Percentiles rank a stretch among this genome's conserved stretches.
Evolutionary conservation across 192 early-diverging fungal species (phyloP).

Genomic region (Gamsiella multidivaricata): DNA sequence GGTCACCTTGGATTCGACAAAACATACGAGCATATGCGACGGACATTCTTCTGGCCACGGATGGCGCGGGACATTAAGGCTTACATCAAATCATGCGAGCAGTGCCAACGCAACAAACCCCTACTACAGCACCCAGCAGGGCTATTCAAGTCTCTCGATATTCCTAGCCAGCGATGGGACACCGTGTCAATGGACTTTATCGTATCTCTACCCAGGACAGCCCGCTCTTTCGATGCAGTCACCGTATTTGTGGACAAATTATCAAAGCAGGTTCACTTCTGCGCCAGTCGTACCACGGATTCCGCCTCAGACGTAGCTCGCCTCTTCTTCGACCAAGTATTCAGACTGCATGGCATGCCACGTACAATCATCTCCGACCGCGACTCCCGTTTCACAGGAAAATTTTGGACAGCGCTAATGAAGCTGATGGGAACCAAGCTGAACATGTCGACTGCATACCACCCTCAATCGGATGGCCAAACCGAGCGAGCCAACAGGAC

Average conservation of each 20-base stretch:
- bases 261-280: conserved; percentile 54
- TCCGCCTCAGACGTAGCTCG: conserved; percentile 10
- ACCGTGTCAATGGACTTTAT: conserved; percentile 58
- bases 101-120: conserved; percentile 46
- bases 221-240: conserved; percentile 40
- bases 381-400: conserved; percentile 53
- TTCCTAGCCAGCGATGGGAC: conserved; percentile 43
- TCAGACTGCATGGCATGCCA: conserved; percentile 55
- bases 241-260: conserved; percentile 58
- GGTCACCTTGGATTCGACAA: conserved; percentile 23
- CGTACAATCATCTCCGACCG: conserved; percentile 59
- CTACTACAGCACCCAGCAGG: conserved; percentile 29
- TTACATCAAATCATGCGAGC: conserved; percentile 19
- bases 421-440: conserved; percentile 38
- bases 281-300: conserved; percentile 4
- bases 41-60: too few relatives aligned
- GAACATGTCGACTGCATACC: conserved; percentile 33
- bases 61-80: conserved; percentile 7
- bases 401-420: conserved; percentile 53
- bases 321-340: conserved; percentile 29
- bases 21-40: neutral
- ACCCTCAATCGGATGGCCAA: conserved; percentile 49
- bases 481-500: conserved; percentile 31
- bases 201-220: conserved; percentile 14
- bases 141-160: conserved; percentile 23